Conservation (phyloP, 2,329 filamentous ascomycete genomes). For the Emergomyces orientalis region DNA sequence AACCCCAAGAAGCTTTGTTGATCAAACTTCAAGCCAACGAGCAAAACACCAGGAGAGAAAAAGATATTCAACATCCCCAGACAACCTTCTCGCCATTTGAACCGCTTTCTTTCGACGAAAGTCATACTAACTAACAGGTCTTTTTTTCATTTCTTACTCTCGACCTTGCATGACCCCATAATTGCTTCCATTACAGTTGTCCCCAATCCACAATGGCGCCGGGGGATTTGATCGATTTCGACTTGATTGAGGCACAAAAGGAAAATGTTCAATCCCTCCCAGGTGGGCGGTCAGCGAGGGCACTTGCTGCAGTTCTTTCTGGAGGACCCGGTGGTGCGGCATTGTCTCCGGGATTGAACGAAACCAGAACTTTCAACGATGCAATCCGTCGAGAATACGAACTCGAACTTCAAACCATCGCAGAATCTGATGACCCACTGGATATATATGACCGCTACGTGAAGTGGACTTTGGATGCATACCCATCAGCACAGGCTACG, state of each 20-base stretch:
- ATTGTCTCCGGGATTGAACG: conserved; percentile 55
- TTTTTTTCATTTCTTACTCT: too few species aligned
- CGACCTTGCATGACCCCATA: background rate
- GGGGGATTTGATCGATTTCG: conserved; percentile 53
- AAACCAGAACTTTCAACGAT: conserved; percentile 69
- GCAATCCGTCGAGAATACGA: conserved; percentile 76
- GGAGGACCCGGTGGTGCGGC: conserved; percentile 42
- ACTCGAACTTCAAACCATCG: conserved; percentile 64
- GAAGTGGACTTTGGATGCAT: conserved; percentile 91
- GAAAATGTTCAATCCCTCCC: conserved; percentile 96
- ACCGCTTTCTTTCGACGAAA: background rate
- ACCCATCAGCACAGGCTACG: conserved; percentile 87
- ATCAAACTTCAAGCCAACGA: background rate
- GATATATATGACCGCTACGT: conserved; percentile 96
- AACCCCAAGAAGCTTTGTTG: background rate
- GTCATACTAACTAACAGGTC: background rate
- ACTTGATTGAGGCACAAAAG: conserved; percentile 91
- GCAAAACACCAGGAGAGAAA: background rate
- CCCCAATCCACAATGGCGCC: conserved; percentile 29
- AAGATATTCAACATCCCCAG: background rate
- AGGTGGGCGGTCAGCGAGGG: conserved; percentile 77
- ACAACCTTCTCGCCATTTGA: background rate
- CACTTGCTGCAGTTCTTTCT: conserved; percentile 67
- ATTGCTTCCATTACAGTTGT: background rate
- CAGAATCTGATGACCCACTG: conserved; percentile 87